Base-by-base conservation (phyloP, 768 basidiomycete species). In the Russula dissimulans region DNA sequence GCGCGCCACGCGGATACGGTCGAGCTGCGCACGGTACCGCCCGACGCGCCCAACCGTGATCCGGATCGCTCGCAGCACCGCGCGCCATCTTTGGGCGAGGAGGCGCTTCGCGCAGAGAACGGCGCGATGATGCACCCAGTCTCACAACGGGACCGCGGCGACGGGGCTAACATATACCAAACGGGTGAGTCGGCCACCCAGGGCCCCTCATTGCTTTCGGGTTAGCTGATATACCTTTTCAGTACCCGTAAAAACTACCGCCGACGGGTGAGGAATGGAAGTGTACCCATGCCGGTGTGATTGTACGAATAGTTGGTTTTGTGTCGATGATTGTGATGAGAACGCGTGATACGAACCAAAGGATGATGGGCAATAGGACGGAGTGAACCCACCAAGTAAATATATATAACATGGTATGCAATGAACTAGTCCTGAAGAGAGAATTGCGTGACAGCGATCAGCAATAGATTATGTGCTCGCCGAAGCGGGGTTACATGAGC, bases 81-180 rank as follows among this genome's bases (percentile, higher is more conserved):
- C 32, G 38, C 55, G 1, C 36, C 44, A 26, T 36, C 55, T 18
- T 26, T 45, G 11, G 60, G 45, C 4, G 55, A 39, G 26, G 52
- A 44, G 38, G 45, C 51, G 43, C 54, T 52, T 11, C 38, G 34
- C 38, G 32, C 42, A 2, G 60, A 48, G 44, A 62, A 53, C n/a
- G 50, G 55, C 11, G 49, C 60, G 41, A 53, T 6, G 39, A 56
- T 54, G 49, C 60, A 57, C 7, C 60, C 60, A 6, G 45, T 46
- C 18, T 60, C 50, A 17, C 53, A 56, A 38, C 54, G 59, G 12
- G 62, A 61, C 22, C 53, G 48, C 15, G 62, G 59, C 14, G 62
- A 63, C 39, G 50, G 34, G 54, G 9, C 31, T 63, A 15, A 48
- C 48, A n/a, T 41, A 52, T 18, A 47, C 62, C 11, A 54, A 64